Percentiles rank a stretch among this genome's conserved stretches.
These are phyloP conservation scores for Yamadazyma akitaensis DNA, from an alignment of 805 yeast species.

Conservation along the genomic window DNA sequence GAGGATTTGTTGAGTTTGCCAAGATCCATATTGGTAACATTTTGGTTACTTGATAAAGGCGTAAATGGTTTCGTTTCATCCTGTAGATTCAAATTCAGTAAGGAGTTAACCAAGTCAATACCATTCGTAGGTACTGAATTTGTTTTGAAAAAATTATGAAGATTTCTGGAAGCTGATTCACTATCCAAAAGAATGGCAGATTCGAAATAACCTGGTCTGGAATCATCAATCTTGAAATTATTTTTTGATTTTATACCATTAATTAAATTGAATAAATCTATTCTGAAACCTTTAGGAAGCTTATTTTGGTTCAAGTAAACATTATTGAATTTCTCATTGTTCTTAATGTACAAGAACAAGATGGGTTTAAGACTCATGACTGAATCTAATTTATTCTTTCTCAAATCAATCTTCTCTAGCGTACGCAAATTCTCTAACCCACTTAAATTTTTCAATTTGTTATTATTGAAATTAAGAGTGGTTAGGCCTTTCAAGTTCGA, in stretches of 20 bases:
- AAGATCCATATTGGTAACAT: slow-evolving; percentile 9
- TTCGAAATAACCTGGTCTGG: slow-evolving; percentile 61
- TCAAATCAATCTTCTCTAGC: slow-evolving; percentile 51
- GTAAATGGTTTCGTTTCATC: slow-evolving; percentile 10
- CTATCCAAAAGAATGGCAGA: slow-evolving; percentile 51
- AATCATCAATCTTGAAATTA: slow-evolving; percentile 52
- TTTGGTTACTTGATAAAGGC: slow-evolving; percentile 16
- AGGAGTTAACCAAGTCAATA: slow-evolving; percentile 7
- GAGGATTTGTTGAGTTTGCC: slow-evolving; percentile 28
- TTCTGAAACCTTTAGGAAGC: slow-evolving; percentile 46
- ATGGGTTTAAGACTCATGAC: slow-evolving; percentile 33
- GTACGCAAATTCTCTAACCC: slow-evolving; percentile 43
- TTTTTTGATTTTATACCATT: slow-evolving; percentile 52
- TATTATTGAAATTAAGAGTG: slow-evolving; percentile 50
- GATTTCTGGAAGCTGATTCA: slow-evolving; percentile 42
- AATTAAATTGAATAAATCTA: slow-evolving; percentile 53
- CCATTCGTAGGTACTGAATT: slow-evolving; percentile 4
- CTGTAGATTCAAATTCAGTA: slow-evolving; percentile 10
- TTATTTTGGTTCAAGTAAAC: slow-evolving; percentile 42
- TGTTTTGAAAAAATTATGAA: slow-evolving; percentile 31
- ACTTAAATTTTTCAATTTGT: slow-evolving; percentile 38
- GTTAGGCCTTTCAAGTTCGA: slow-evolving; percentile 32
- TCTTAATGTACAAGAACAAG: slow-evolving; percentile 29
- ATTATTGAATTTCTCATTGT: slow-evolving; percentile 32
- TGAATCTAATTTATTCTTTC: slow-evolving; percentile 44